Base-by-base conservation (phyloP, 345 rosid species). In the Citrus reticulata region DNA sequence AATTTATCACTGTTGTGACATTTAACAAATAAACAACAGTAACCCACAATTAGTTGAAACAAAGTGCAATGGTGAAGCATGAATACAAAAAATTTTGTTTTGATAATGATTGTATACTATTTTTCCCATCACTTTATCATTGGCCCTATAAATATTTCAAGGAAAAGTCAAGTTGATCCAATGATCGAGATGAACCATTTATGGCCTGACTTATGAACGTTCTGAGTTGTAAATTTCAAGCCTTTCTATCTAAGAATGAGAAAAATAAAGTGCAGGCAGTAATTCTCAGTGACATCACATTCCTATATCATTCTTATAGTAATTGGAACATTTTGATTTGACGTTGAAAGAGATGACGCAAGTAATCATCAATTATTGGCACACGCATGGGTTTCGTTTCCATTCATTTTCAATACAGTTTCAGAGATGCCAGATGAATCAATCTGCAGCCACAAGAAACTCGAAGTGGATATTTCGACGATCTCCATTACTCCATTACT, bases 371-470 rank as follows among this genome's bases (percentile, higher is more conserved):
- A 80, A 73, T 80, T 73, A 80, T 80, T 68, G 79, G 76, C 58
- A 81, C 30, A 68, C 24, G 1, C 27, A 54, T 72, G 11, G 55
- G 67, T 72, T 24, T 59, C 60, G 4, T n/a, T 68, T 69, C 78
- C 83, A 76, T 82, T 76, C 66, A 9, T 20, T 77, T 71, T 62
- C 22, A 6, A 46, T 46, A 46, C 51, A 46, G 51, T 13, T 42
- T 2, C 5, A 13, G 7, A 30, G 34, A 37, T 49, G 17, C 30
- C 73, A 76, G 57, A 70, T 51, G 67, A n/a, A 71, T 57, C 27
- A 24, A 55, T 73, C 81, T 73, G 61, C 72, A 77, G 55, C 83
- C 81, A 80, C 83, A 72, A 79, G 54, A 75, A 65, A 35, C 7
- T 1, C 5, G 29, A 66, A 70, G 78, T 70, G 19, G 74, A 72